Percentiles rank a stretch among this genome's conserved stretches.
These are phyloP conservation scores for Thelephora aurantiotincta DNA, from an alignment of 768 basidiomycete species.

Conservation along the genomic window DNA sequence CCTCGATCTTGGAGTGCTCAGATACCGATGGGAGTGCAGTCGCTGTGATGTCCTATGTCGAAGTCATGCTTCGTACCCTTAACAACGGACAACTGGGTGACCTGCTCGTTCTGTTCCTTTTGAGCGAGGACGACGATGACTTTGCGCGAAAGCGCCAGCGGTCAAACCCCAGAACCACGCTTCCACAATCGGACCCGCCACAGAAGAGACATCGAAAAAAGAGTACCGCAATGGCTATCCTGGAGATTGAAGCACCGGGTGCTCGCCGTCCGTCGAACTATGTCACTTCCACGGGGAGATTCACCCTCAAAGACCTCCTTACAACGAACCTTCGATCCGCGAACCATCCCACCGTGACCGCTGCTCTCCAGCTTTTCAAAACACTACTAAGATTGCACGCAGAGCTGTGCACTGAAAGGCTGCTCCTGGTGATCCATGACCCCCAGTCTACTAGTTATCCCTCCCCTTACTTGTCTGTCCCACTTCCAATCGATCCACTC, in stretches of 20 bases:
- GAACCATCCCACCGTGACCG: conserved; percentile 48
- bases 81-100: conserved; percentile 53
- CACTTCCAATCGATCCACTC: not conserved
- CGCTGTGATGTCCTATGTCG: conserved; percentile 91
- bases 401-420: conserved; percentile 42
- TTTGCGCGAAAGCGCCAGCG: conserved; percentile 31
- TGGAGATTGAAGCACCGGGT: conserved; percentile 72
- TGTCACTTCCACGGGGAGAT: conserved; percentile 77
- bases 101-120: conserved; percentile 63
- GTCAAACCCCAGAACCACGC: conserved; percentile 19
- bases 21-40: conserved; percentile 90
- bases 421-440: conserved; percentile 60
- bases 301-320: conserved; percentile 84
- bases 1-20: conserved; percentile 87
- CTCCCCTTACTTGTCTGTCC: conserved; percentile 31
- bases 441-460: conserved; percentile 60
- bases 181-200: conserved; percentile 4
- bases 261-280: conserved; percentile 64
- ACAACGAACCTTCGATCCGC: conserved; percentile 63
- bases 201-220: conserved; percentile 38
- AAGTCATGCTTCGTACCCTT: conserved; percentile 71
- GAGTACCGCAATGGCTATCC: conserved; percentile 83
- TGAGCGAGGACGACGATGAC: conserved; percentile 76
- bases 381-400: conserved; percentile 64
- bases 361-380: conserved; percentile 71